Base-by-base conservation (phyloP, 805 yeast genomes). In the Zygosaccharomyces gambellarensis region DNA sequence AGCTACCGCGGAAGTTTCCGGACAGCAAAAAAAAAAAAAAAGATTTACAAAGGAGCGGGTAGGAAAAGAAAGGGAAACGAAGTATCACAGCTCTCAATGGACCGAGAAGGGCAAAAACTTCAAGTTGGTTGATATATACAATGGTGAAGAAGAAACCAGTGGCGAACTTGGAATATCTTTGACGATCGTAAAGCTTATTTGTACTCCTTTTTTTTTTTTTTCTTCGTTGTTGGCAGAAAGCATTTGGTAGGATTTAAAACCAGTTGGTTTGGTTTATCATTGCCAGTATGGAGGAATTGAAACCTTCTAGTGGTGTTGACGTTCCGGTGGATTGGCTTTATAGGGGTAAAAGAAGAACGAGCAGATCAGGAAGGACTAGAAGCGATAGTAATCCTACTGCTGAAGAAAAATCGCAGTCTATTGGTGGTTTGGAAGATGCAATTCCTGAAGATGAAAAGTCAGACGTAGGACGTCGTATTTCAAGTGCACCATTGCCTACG, bases 251-350 rank as follows among this genome's bases (percentile, higher is more conserved):
- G 9, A 11, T 14, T 23, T 42, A 27, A 42, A 21, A 17, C 29
- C 45, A 17, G 34, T 17, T 17, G 45, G 10, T 30, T 42, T 42
- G 36, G 34, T 42, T 34, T 34, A 14, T 21, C 11, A 14, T 2
- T 17, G 38, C 45, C 45, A 25, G 27, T 14, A 42, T 42, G 51
- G 47, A 36, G 36, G 32, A 25, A 38, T 42, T 43, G 36, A 39
- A 36, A 31, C 46, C 58, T 45, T 42, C 50, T 41, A 44, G 46
- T 12, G 67, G 58, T 28, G 57, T 63, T 12, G 68, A 83, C 58
- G 84, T 87, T 39, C 92, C 86, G 57, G 90, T 87, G 10, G 95
- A 86, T 61, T 87, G 95, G 95, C 71, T 87, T 25, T 86, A 86
- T 62, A 73, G 89, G 58, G 90, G 90, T n/a, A 83, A 83, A 62